Percentiles rank a stretch among this genome's conserved stretches.
Conservation (phyloP, 2,329 filamentous ascomycete species). For the Alternaria gaisen region DNA sequence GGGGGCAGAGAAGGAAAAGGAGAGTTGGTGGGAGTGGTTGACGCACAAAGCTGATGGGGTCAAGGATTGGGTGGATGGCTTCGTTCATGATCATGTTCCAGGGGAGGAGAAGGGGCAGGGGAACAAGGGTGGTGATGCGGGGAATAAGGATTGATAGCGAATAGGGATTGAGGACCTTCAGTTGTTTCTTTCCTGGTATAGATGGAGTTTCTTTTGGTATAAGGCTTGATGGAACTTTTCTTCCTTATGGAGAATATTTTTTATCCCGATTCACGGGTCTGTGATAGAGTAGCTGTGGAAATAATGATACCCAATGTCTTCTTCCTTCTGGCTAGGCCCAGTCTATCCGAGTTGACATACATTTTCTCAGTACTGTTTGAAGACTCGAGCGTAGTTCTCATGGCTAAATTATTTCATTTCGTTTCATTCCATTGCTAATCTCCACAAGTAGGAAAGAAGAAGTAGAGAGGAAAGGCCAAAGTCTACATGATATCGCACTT, state of each 20-base stretch:
- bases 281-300: not conserved
- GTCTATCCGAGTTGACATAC: too few species aligned
- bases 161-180: not conserved
- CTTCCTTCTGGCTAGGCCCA: too few species aligned
- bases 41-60: constrained; percentile 47
- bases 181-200: not conserved
- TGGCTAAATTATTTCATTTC: not conserved
- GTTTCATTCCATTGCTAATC: constrained; percentile 3
- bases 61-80: constrained; percentile 49
- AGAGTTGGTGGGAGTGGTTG: constrained; percentile 50
- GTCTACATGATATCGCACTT: constrained; percentile 74
- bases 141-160: not conserved
- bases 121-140: not conserved
- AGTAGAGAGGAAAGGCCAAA: not conserved
- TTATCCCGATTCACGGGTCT: too few species aligned
- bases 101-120: not conserved
- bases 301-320: not conserved
- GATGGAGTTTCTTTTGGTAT: not conserved
- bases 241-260: too few species aligned
- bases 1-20: constrained; percentile 5
- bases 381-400: not conserved
- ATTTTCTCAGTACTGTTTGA: not conserved
- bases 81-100: constrained; percentile 42
- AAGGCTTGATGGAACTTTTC: too few species aligned
- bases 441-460: not conserved